Conservation (phyloP, 257 asterid species). For the Lycium ferocissimum region DNA sequence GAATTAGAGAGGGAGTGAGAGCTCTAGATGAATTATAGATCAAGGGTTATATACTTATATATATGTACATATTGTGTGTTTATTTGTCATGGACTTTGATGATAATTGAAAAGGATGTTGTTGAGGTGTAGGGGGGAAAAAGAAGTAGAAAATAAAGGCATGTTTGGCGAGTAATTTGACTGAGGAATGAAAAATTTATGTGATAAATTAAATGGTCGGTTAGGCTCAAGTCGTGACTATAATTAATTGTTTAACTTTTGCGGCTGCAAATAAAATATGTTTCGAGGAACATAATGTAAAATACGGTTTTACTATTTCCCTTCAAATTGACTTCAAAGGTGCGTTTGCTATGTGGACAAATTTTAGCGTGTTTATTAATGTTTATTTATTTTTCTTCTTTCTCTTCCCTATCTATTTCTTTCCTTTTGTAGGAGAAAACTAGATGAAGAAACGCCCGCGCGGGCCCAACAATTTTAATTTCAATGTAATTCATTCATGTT, state of each 20-base stretch:
- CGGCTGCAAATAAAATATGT: constrained; percentile 24
- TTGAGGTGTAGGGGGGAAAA: neutral
- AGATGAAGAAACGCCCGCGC: too few species aligned
- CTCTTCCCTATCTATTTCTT: neutral
- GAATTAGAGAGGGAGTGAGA: constrained; percentile 11
- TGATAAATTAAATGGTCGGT: constrained; percentile 32
- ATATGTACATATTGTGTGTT: neutral
- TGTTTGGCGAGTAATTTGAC: constrained; percentile 37
- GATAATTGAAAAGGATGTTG: constrained; percentile 13
- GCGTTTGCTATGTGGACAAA: constrained; percentile 24
- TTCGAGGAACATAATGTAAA: neutral
- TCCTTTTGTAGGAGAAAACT: too few species aligned
- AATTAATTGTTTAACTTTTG: constrained; percentile 17
- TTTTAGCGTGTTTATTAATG: neutral
- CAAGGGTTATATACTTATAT: neutral
- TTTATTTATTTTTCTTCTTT: neutral
- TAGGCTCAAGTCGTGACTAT: neutral
- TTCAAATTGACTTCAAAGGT: constrained; percentile 21
- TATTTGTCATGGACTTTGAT: neutral
- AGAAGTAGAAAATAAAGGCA: neutral
- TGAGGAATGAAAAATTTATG: neutral
- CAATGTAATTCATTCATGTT: too few species aligned
- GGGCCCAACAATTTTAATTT: too few species aligned
- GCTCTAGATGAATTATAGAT: neutral
- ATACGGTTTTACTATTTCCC: neutral